A percentile compares a stretch with the other conserved stretches of the same genome.
These are phyloP conservation scores for Annulohypoxylon moriforme DNA, from an alignment of 495 filamentous ascomycete species.

Conservation along the genomic window DNA sequence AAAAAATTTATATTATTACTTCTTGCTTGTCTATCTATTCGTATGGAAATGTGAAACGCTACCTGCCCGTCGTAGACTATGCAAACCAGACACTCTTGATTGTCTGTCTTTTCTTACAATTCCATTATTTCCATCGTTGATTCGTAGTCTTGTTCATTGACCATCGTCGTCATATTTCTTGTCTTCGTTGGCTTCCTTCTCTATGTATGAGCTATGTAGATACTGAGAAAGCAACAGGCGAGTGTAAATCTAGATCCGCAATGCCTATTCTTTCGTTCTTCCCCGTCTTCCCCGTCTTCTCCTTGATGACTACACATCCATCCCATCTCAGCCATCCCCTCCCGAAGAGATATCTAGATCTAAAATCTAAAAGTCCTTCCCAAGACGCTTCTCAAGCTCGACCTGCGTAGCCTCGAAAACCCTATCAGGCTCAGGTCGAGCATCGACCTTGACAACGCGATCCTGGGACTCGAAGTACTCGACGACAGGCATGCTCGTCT, in stretches of 20 bases:
- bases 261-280: neutral
- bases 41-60: conserved; percentile 14
- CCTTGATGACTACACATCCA: no score
- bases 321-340: no score
- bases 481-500: conserved; percentile 97
- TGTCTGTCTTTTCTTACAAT: neutral
- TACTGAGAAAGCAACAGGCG: neutral
- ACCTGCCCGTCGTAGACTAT: conserved; percentile 19
- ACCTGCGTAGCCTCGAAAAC: conserved; percentile 77
- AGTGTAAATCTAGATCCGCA: conserved; percentile 17
- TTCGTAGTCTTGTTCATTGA: conserved; percentile 8
- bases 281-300: neutral
- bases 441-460: conserved; percentile 81
- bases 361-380: neutral
- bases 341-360: neutral
- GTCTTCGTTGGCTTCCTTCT: neutral
- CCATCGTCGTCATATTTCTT: conserved; percentile 10
- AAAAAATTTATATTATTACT: neutral
- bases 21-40: neutral
- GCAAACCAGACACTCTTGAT: conserved; percentile 1
- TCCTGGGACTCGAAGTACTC: conserved; percentile 80
- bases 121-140: neutral
- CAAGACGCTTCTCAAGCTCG: conserved; percentile 49
- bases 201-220: conserved; percentile 10
- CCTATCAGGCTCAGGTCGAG: conserved; percentile 72